Conservation (phyloP, 1,284 basidiomycete species). For the Golubevia pallescens region DNA sequence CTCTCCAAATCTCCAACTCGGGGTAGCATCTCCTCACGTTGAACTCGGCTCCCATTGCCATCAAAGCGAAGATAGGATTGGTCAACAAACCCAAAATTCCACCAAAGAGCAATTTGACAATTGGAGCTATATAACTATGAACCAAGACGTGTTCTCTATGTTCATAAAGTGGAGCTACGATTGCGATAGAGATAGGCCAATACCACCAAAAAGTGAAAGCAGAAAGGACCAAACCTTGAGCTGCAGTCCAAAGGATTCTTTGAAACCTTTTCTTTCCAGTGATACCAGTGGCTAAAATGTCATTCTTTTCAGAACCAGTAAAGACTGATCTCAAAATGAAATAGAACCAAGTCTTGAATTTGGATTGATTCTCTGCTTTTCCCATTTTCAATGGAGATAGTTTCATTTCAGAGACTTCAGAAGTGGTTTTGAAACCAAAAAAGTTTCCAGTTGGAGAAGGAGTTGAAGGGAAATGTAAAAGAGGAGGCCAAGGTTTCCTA, state of each 20-base stretch:
- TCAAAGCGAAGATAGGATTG: conserved; percentile 56
- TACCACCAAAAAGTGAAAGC: conserved; percentile 51
- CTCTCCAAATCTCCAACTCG: conserved; percentile 26
- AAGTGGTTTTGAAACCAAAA: conserved; percentile 27
- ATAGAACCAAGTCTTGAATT: conserved; percentile 23
- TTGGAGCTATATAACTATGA: conserved; percentile 37
- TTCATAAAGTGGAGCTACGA: conserved; percentile 50
- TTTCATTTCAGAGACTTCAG: conserved; percentile 22
- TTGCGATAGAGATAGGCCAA: conserved; percentile 57
- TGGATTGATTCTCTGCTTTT: conserved; percentile 17
- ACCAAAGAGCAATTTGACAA: conserved; percentile 54
- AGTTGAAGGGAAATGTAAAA: conserved; percentile 41
- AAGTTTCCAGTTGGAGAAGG: conserved; percentile 27
- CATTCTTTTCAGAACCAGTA: conserved; percentile 48
- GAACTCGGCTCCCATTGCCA: conserved; percentile 52
- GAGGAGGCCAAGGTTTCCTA: conserved; percentile 45
- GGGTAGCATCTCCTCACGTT: conserved; percentile 41
- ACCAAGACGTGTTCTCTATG: conserved; percentile 21
- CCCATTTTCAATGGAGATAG: conserved; percentile 31
- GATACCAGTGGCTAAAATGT: conserved; percentile 31
- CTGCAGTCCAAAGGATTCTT: conserved; percentile 45
- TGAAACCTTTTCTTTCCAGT: conserved; percentile 37
- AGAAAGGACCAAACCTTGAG: conserved; percentile 45
- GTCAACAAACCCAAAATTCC: conserved; percentile 45
- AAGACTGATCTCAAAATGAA: conserved; percentile 35